A percentile compares a stretch with the other conserved stretches of the same genome.
These are phyloP conservation scores for Tetrahymena elliotti DNA, from an alignment of 73 alveolate species.

Conservation along the genomic window DNA sequence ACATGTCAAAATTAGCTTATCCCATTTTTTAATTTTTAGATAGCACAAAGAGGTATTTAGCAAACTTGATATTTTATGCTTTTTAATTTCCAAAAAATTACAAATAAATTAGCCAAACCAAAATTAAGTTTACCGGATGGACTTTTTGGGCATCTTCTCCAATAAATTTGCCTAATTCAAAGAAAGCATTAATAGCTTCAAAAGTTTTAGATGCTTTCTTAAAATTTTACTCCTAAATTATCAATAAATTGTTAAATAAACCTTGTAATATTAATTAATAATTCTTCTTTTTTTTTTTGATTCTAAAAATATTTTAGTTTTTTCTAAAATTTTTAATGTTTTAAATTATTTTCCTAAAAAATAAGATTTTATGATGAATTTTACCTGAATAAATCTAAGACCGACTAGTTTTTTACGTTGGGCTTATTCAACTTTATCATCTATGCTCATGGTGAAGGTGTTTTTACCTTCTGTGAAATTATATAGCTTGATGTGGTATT, in stretches of 20 bases:
- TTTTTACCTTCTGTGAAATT: constrained; percentile 38
- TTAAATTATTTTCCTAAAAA: too few species aligned
- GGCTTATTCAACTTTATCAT: constrained; percentile 35
- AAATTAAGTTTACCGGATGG: not conserved
- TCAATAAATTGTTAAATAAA: too few species aligned
- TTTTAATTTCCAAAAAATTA: not conserved
- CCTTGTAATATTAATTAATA: too few species aligned
- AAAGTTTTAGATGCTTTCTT: constrained; percentile 29
- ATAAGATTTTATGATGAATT: too few species aligned
- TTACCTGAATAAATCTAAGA: constrained; percentile 6
- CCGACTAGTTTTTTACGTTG: constrained; percentile 25
- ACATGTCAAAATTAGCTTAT: not conserved
- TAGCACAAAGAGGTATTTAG: not conserved
- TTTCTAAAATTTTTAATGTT: too few species aligned
- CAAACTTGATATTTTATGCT: not conserved
- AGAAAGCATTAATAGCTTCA: constrained; percentile 31
- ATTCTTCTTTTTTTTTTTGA: too few species aligned
- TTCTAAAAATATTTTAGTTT: too few species aligned
- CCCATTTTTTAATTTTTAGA: not conserved
- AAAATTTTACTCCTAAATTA: constrained; percentile 2
- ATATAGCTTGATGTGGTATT: constrained; percentile 11
- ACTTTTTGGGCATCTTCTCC: constrained; percentile 16
- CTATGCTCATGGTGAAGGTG: constrained; percentile 23
- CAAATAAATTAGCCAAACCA: not conserved
- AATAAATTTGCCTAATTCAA: constrained; percentile 27